phyloP scores from a whole-genome alignment of 768 basidiomycete species.

The Lepiota brunneoincarnata region DNA sequence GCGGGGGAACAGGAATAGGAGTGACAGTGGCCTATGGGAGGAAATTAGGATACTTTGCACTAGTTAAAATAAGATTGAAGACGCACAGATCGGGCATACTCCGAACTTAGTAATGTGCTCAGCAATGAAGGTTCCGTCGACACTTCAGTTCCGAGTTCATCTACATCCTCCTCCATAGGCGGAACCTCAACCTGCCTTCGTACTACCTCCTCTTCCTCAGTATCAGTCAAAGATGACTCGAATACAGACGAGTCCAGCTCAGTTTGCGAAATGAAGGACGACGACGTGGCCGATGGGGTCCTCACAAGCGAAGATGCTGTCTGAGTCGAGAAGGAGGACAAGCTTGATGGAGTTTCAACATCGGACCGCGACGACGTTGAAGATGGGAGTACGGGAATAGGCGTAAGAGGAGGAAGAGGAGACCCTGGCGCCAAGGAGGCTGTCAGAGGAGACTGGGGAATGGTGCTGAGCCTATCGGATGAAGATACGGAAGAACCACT shows the following conservation, averaged over 20 bases:
- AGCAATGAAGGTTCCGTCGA: slow-evolving; percentile 60
- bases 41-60: slow-evolving; percentile 6
- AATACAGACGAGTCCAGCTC: slow-evolving; percentile 37
- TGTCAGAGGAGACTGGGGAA: slow-evolving; percentile 34
- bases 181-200: slow-evolving; percentile 11
- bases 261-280: slow-evolving; percentile 41
- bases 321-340: slow-evolving; percentile 22
- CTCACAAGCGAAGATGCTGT: slow-evolving; percentile 27
- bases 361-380: slow-evolving; percentile 29
- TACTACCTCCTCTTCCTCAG: slow-evolving; percentile 13
- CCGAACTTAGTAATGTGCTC: slow-evolving; percentile 33
- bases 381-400: slow-evolving; percentile 32
- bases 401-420: slow-evolving; percentile 36
- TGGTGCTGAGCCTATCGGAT: slow-evolving; percentile 39
- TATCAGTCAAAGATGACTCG: slow-evolving; percentile 28
- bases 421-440: slow-evolving; percentile 16
- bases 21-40: slow-evolving; percentile 12
- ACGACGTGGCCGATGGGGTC: slow-evolving; percentile 32
- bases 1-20: slow-evolving; percentile 19
- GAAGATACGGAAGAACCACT: slow-evolving; percentile 47
- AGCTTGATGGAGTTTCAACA: slow-evolving; percentile 30
- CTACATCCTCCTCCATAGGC: slow-evolving; percentile 13
- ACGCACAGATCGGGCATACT: slow-evolving; percentile 33
- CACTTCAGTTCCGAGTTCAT: slow-evolving; percentile 24
- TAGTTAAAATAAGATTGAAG: background rate